phyloP scores from a whole-genome alignment of 106 monocot species.

The Dendrobium officinale region DNA sequence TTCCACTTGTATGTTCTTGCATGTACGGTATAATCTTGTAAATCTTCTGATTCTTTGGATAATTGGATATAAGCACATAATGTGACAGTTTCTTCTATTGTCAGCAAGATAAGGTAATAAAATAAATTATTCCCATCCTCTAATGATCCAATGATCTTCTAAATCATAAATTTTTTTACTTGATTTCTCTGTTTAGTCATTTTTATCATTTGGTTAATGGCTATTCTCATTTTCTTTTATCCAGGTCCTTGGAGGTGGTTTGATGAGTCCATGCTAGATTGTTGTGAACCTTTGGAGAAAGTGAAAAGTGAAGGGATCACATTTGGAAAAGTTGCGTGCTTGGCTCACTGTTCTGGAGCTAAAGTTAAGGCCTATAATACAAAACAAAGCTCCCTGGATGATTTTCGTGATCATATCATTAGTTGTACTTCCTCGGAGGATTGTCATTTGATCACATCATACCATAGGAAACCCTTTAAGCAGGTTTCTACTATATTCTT shows the following conservation, averaged over 20 bases:
- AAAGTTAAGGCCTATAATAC: slow-evolving; percentile 72
- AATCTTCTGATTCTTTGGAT: no score
- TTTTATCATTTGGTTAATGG: background rate
- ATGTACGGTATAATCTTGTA: no score
- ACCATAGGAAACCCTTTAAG: slow-evolving; percentile 62
- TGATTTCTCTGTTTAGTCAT: background rate
- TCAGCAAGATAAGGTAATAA: background rate
- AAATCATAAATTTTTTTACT: background rate
- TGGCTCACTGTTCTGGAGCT: slow-evolving; percentile 90
- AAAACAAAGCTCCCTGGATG: slow-evolving; percentile 55
- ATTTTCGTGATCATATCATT: slow-evolving; percentile 69
- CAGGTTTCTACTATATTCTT: slow-evolving; percentile 49
- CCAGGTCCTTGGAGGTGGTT: slow-evolving; percentile 88
- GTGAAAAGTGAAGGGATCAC: slow-evolving; percentile 84
- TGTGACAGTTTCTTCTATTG: no score
- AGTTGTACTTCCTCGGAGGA: slow-evolving; percentile 69
- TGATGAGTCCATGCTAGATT: slow-evolving; percentile 96
- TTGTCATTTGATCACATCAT: slow-evolving; percentile 76
- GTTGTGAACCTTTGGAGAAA: slow-evolving; percentile 92
- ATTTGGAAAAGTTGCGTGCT: slow-evolving; percentile 85
- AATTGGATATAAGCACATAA: no score
- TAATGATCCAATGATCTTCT: background rate
- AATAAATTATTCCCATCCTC: background rate
- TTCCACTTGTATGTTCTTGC: no score
- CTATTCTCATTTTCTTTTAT: background rate